Conservation (phyloP, 1,139 yeast genomes). For the Torulaspora pretoriensis region DNA sequence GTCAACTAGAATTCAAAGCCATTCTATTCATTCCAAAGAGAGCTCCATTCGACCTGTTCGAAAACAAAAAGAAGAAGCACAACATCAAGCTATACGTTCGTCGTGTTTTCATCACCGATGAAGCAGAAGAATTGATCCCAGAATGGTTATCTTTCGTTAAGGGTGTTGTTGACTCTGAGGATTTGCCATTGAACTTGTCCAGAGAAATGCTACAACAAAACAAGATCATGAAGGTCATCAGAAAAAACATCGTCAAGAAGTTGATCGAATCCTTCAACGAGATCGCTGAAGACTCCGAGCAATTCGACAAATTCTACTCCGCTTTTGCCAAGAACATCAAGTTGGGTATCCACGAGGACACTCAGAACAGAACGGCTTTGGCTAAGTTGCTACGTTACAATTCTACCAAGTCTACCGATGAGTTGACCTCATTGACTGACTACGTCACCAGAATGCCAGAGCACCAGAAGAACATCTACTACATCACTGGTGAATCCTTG, state of each 20-base stretch:
- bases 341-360: slow-evolving; percentile 98
- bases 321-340: slow-evolving; percentile 98
- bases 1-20: slow-evolving; percentile 99
- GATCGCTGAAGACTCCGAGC: slow-evolving; percentile 98
- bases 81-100: slow-evolving; percentile 98
- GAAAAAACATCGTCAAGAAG: slow-evolving; percentile 99
- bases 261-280: slow-evolving; percentile 97
- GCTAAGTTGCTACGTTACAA: slow-evolving; percentile 95
- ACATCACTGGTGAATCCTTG: slow-evolving; percentile 97
- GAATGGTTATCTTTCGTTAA: slow-evolving; percentile 97
- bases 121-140: slow-evolving; percentile 98
- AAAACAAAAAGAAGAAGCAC: slow-evolving; percentile 96
- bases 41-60: slow-evolving; percentile 98
- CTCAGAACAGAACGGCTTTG: slow-evolving; percentile 93
- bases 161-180: slow-evolving; percentile 99
- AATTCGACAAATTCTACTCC: slow-evolving; percentile 96
- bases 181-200: slow-evolving; percentile 98
- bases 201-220: slow-evolving; percentile 99
- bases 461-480: slow-evolving; percentile 99
- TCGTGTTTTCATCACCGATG: slow-evolving; percentile 99
- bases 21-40: slow-evolving; percentile 97
- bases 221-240: slow-evolving; percentile 98
- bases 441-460: slow-evolving; percentile 99
- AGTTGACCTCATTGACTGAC: slow-evolving; percentile 89
- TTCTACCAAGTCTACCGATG: slow-evolving; percentile 94